These are phyloP conservation scores for Coemansia sp. DNA, from an alignment of 192 early-diverging fungal genomes.

Conservation along the genomic window DNA sequence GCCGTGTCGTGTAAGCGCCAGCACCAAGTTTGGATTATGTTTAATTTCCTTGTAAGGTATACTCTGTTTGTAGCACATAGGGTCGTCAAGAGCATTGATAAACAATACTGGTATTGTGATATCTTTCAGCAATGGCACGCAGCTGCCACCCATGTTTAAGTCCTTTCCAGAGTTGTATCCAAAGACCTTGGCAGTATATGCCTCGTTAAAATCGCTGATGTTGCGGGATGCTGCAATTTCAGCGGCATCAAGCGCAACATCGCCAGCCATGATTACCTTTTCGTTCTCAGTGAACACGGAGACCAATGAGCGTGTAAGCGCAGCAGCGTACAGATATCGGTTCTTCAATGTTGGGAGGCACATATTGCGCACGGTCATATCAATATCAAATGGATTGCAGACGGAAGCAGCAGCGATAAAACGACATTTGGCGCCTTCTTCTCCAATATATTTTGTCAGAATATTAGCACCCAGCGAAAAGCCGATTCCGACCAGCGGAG, in stretches of 20 bases:
- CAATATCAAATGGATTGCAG: conserved; percentile 84
- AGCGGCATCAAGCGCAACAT: conserved; percentile 41
- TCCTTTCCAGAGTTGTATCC: conserved; percentile 78
- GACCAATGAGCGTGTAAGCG: conserved; percentile 58
- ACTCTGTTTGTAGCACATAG: conserved; percentile 66
- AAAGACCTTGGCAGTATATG: conserved; percentile 69
- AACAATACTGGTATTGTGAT: conserved; percentile 81
- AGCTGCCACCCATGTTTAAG: conserved; percentile 69
- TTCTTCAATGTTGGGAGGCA: conserved; percentile 56
- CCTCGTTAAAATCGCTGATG: conserved; percentile 83
- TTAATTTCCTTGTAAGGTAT: conserved; percentile 73
- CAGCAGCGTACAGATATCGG: conserved; percentile 60
- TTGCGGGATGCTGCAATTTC: conserved; percentile 55
- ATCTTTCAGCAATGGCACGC: conserved; percentile 54
- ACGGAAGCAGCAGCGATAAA: conserved; percentile 79
- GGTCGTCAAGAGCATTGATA: conserved; percentile 85
- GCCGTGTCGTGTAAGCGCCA: conserved; percentile 79
- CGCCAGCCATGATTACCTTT: conserved; percentile 52
- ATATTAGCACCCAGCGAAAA: conserved; percentile 94
- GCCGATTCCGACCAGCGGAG: conserved; percentile 78
- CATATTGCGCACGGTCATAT: conserved; percentile 49
- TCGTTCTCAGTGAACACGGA: conserved; percentile 47
- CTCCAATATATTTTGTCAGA: conserved; percentile 85
- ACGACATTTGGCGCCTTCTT: conserved; percentile 70
- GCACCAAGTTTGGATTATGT: conserved; percentile 73